Base-by-base conservation (phyloP, 1,284 basidiomycete species). In the Mycosarcoma mackinlayi region DNA sequence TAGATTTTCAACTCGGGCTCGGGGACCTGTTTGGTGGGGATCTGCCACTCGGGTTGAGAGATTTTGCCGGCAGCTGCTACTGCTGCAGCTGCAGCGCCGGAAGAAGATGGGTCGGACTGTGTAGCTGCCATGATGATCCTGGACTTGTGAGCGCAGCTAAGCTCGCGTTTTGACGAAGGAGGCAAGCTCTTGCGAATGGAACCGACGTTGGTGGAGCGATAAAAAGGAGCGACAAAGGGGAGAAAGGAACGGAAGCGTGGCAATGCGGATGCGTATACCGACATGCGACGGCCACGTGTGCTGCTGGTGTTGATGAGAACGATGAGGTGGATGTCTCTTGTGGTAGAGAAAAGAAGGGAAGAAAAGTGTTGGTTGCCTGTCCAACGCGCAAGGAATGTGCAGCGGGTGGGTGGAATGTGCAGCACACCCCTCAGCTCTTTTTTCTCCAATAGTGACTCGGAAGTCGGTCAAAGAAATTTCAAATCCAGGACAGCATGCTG, bases 1-100 rank as follows among this genome's bases (percentile, higher is more conserved):
- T 92, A 97, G 39, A 98, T 87, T 83, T 90, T 92, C 58, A 98
- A 83, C 13, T 83, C 80, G 1, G 87, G 86, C 47, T 75, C 74
- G 5, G 59, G 57, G 37, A 70, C 48, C 45, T 55, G 49, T 33
- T 71, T 65, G 33, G 54, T 33, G 1, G 68, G 68, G 9, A 54
- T n/a, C 37, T 71, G 54, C 68, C 68, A 71, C 52, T 58, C 49
- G 3, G 68, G 68, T 31, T 71, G 68, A 16, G 55, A 53, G 21
- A 66, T 45, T 54, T 65, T 71, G 53, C 42, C 44, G 18, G 57
- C 47, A 21, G 52, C 11, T 11, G 56, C 42, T 9, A 37, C 45
- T 14, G 52, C 30, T 21, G 44, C 39, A 7, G 59, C 34, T 1
- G 46, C 47, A 10, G n/a, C n/a, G n/a, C n/a, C n/a, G n/a, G 56